Evolutionary conservation across 2,329 filamentous ascomycete genomes (phyloP).

Genomic region (Leptoxyphium fumago): DNA sequence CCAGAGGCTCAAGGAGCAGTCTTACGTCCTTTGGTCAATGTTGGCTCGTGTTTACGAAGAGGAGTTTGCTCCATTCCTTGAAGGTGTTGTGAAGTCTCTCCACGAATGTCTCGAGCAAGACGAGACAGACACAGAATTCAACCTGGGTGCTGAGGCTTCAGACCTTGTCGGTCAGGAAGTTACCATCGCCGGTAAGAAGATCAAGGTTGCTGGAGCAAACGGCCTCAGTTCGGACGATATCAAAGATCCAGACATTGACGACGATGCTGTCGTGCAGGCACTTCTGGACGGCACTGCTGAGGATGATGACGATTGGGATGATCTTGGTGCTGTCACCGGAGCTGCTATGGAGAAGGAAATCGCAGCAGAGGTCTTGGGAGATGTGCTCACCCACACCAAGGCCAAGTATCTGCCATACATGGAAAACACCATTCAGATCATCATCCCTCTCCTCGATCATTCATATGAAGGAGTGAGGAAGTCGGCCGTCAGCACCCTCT

Average conservation of each 20-base stretch:
- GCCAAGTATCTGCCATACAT: constrained; percentile 70
- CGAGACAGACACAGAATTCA: constrained; percentile 64
- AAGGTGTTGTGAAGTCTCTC: constrained; percentile 63
- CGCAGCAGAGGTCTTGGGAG: constrained; percentile 84
- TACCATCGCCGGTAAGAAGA: constrained; percentile 66
- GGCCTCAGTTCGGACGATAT: constrained; percentile 29
- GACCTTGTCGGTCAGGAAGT: constrained; percentile 64
- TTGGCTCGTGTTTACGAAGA: constrained; percentile 88
- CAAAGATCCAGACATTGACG: constrained; percentile 42
- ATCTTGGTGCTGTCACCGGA: constrained; percentile 70
- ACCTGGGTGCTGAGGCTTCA: constrained; percentile 58
- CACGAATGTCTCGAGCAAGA: constrained; percentile 80
- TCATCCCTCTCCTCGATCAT: constrained; percentile 72
- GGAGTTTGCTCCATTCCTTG: constrained; percentile 63
- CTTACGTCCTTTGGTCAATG: constrained; percentile 91
- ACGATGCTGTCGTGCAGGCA: constrained; percentile 34
- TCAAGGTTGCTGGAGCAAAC: constrained; percentile 57
- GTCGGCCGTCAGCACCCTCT: constrained; percentile 78
- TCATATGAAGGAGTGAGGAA: constrained; percentile 87
- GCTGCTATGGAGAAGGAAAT: constrained; percentile 95
- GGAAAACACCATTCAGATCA: constrained; percentile 70
- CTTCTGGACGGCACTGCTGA: constrained; percentile 46
- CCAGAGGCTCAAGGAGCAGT: constrained; percentile 83
- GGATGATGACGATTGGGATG: constrained; percentile 72
- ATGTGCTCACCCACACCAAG: constrained; percentile 78